These are phyloP conservation scores for Bondarzewia mesenterica DNA, from an alignment of 1,284 basidiomycete species.

Conservation along the genomic window DNA sequence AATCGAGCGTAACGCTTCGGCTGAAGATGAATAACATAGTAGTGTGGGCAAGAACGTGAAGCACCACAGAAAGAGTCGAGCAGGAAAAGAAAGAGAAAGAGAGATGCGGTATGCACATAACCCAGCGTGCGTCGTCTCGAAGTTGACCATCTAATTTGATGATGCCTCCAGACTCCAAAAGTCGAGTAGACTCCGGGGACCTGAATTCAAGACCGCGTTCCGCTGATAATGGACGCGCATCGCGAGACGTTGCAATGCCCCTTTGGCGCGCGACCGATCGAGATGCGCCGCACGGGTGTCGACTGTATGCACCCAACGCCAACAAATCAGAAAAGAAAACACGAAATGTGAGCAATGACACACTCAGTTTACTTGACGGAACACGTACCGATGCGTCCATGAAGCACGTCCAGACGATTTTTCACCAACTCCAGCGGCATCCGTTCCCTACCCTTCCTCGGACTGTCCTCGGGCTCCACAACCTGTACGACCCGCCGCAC, in stretches of 20 bases:
- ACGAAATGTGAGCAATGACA: neutral
- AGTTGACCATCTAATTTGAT: too few relatives aligned
- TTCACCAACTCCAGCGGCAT: constrained; percentile 40
- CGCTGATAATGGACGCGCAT: constrained; percentile 60
- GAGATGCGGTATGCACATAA: too few relatives aligned
- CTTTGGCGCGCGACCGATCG: constrained; percentile 64
- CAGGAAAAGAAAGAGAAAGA: too few relatives aligned
- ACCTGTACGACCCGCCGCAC: neutral
- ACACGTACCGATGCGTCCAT: constrained; percentile 55
- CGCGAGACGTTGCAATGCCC: constrained; percentile 49
- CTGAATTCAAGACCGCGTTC: constrained; percentile 25
- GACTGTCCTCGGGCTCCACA: neutral
- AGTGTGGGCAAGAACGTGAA: too few relatives aligned
- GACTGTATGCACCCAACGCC: constrained; percentile 27
- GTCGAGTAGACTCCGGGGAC: neutral
- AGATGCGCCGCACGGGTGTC: constrained; percentile 66
- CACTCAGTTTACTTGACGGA: constrained; percentile 2
- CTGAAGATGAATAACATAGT: too few relatives aligned
- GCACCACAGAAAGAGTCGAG: too few relatives aligned
- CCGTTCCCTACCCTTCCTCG: constrained; percentile 13
- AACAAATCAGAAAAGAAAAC: neutral
- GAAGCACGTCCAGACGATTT: constrained; percentile 38
- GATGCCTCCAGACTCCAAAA: neutral
- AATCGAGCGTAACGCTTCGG: too few relatives aligned
- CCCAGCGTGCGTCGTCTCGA: too few relatives aligned